Conservation (phyloP, 2,329 filamentous ascomycete genomes). For the Metarhizium album region DNA sequence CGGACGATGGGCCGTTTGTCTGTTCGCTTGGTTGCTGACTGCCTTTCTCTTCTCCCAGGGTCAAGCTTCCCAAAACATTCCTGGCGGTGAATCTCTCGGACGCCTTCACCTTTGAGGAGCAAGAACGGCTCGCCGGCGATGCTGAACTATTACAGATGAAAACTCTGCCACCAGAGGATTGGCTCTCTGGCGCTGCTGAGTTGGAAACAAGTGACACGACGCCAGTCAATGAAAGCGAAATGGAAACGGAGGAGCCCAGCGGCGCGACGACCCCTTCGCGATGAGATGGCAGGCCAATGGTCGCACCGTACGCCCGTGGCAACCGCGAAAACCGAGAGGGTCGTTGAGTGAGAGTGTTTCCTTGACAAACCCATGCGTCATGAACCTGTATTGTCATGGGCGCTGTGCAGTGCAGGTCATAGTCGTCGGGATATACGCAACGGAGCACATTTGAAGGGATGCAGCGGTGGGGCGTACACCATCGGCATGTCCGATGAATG, state of each 20-base stretch:
- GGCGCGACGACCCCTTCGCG: neutral
- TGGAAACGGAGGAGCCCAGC: neutral
- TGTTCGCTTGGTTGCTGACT: constrained; percentile 9
- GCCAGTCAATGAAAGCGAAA: neutral
- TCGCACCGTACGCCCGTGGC: no score
- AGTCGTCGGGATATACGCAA: no score
- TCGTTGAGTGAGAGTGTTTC: neutral
- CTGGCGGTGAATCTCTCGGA: constrained; percentile 54
- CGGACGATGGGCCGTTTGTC: neutral
- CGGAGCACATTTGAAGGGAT: no score
- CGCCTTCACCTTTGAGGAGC: constrained; percentile 48
- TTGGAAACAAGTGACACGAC: neutral
- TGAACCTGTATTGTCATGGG: neutral
- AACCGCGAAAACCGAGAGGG: neutral
- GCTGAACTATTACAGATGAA: constrained; percentile 39
- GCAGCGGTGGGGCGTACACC: no score
- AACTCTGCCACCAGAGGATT: constrained; percentile 19
- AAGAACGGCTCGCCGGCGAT: constrained; percentile 40
- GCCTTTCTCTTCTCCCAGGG: constrained; percentile 27
- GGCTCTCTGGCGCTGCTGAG: constrained; percentile 10
- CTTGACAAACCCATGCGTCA: neutral
- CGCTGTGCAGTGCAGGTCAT: no score
- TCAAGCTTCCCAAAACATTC: constrained; percentile 57
- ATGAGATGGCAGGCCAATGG: neutral
- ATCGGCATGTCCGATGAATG: no score